Conservation (phyloP, 2,329 filamentous ascomycete species). For the Phaeoacremonium minimum region DNA sequence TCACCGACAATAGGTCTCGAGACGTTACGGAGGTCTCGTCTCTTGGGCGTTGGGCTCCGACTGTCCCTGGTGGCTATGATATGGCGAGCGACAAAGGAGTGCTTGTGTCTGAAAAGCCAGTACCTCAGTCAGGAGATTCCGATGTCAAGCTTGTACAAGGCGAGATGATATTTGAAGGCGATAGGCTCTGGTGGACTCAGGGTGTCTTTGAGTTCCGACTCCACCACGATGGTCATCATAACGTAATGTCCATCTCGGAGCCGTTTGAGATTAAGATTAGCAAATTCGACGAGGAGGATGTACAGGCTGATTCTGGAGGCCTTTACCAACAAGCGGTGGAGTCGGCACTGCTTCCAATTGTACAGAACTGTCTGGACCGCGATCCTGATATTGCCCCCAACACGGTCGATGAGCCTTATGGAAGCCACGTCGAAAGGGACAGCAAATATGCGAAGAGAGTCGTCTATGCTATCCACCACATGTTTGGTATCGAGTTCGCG, state of each 20-base stretch:
- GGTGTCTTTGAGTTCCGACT: slow-evolving; percentile 97
- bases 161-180: slow-evolving; percentile 82
- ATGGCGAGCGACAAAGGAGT: slow-evolving; percentile 73
- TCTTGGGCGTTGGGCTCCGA: slow-evolving; percentile 84
- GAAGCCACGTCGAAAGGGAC: slow-evolving; percentile 78
- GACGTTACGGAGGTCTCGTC: slow-evolving; percentile 81
- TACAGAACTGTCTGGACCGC: slow-evolving; percentile 89
- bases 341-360: slow-evolving; percentile 70
- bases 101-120: slow-evolving; percentile 59
- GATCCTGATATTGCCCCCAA: slow-evolving; percentile 87
- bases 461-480: slow-evolving; percentile 90
- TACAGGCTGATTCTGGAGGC: slow-evolving; percentile 43
- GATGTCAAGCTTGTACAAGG: slow-evolving; percentile 64
- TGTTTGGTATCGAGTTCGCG: slow-evolving; percentile 96
- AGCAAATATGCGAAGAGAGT: slow-evolving; percentile 85
- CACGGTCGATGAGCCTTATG: slow-evolving; percentile 76
- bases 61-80: slow-evolving; percentile 72
- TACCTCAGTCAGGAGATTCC: slow-evolving; percentile 45
- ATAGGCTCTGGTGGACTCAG: slow-evolving; percentile 96
- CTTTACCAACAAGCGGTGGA: slow-evolving; percentile 69
- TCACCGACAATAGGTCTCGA: slow-evolving; percentile 85
- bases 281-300: slow-evolving; percentile 63
- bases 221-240: slow-evolving; percentile 89
- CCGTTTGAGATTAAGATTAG: slow-evolving; percentile 87
- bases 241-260: slow-evolving; percentile 88